Evolutionary conservation across 352 stramenopile species (phyloP).

Genomic region (Peronospora tabacina): DNA sequence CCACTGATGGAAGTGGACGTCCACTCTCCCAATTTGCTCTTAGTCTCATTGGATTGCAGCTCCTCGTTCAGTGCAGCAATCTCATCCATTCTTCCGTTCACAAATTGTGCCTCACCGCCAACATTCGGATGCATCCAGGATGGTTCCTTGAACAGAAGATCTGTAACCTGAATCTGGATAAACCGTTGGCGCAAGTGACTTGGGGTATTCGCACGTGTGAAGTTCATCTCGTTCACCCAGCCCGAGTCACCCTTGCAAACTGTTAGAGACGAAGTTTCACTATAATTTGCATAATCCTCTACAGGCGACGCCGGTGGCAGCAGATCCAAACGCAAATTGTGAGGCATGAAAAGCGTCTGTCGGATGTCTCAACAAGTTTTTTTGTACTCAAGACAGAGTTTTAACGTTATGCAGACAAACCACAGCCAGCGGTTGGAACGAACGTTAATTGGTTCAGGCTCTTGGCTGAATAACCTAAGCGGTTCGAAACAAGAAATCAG

Average conservation of each 20-base stretch:
- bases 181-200: conserved; percentile 45
- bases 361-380: too few species aligned
- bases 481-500: too few species aligned
- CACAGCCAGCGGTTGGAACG: too few species aligned
- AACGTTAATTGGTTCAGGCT: too few species aligned
- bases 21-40: conserved; percentile 59
- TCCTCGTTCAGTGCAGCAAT: conserved; percentile 28
- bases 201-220: conserved; percentile 32
- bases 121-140: conserved; percentile 66
- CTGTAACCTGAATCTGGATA: conserved; percentile 58
- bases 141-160: conserved; percentile 51
- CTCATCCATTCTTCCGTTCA: conserved; percentile 26
- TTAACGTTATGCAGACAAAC: too few species aligned
- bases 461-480: too few species aligned
- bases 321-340: conserved; percentile 13
- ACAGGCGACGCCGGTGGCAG: conserved; percentile 3
- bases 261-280: conserved; percentile 10
- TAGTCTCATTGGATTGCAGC: conserved; percentile 17
- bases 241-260: conserved; percentile 13
- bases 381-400: too few species aligned
- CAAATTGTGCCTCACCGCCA: conserved; percentile 40
- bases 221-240: conserved; percentile 31
- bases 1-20: conserved; percentile 83
- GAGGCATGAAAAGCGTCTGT: background rate
- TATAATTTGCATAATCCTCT: conserved; percentile 10